Evolutionary conservation across 1,139 yeast species (phyloP), one percentile per base, ranked within the genome.

Genomic region (Debaryomycetaceae sp.): DNA sequence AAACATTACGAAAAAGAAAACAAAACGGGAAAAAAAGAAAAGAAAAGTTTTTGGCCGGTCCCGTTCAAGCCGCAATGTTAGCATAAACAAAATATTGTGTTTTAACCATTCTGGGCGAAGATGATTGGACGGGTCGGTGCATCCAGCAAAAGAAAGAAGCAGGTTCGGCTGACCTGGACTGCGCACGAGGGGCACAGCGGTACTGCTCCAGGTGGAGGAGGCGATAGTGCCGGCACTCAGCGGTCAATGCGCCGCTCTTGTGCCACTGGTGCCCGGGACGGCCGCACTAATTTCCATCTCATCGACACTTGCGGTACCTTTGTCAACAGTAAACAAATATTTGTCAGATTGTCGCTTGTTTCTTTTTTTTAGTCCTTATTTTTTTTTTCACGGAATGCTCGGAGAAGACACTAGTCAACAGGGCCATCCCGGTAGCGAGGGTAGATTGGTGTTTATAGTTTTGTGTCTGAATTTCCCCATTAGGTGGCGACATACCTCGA

Each of bases 61-160:
- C 6, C 29, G 29, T 20, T 5, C 16, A 12, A 27, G 29, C 29
- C 29, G 29, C 29, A 27, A 18, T 19, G n/a, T n/a, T n/a, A n/a
- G 12, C 14, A 24, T 19, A 18, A 27, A 18, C 26, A 11, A 29
- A 29, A 29, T 29, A 23, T 29, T 29, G 23, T 29, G 27, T 23
- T 29, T 29, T 29, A 29, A 7, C 31, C 31, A 12, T 28, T 29
- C 23, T 13, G 27, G 31, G 26, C 19, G 28, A 29, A 29, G 28
- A 29, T 23, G 9, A 7, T 23, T 10, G 15, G 28, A 17, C 9
- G 25, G 25, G 8, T 13, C 18, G 10, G 23, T 16, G 5, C 11
- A 17, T 9, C 18, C 18, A 14, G 8, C 18, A 18, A 27, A 18
- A 5, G 15, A 27, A 27, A 17, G 5, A 9, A 27, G 23, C 14